Base-by-base conservation (phyloP, 306 rosid species). In the Ammopiptanthus mongolicus region DNA sequence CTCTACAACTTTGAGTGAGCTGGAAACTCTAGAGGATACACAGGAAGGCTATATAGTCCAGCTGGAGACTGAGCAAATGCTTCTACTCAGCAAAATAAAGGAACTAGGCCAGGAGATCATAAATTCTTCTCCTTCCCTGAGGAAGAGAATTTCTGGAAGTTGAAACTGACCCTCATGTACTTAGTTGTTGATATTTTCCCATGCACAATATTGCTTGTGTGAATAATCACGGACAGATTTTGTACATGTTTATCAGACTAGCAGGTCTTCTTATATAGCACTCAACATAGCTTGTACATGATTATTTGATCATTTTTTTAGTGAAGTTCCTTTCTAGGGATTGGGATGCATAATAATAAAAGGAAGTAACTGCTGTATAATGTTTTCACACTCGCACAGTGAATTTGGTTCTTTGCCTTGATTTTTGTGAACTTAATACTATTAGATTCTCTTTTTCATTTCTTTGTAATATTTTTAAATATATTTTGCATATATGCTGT, bases 21-120 rank as follows among this genome's bases (percentile, higher is more conserved):
- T 96, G 29, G 92, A 90, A 84, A 83, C 88, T 44, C 75, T 90
- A 0, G 97, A 96, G 76, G 94, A 89, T 25, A 72, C 84, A 37
- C 99, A 88, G 55, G 93, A 87, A 84, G 93, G 82, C 8, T 92
- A 89, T 74, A 87, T 92, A 86, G 67, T 17, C 33, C 96, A 90
- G 68, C 75, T 96, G 5, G 98, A 96, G 79, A 96, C 89, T 3
- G 99, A 92, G 76, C 99, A 92, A 72, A 78, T 58, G 84, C 96
- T 96, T 60, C 98, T 96, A 33, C 85, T 96, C 14, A 85, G 86
- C 87, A 96, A 92, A 85, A 77, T 92, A 66, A 89, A 81, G 85
- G 97, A 88, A 78, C 88, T 96, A 44, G 99, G 94, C 56, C 86
- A 80, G 53, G 98, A 96, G 85, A 87, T 92, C 25, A 63, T 87